Conservation (phyloP, 2,329 filamentous ascomycete genomes). For the Cercospora berteroae region DNA sequence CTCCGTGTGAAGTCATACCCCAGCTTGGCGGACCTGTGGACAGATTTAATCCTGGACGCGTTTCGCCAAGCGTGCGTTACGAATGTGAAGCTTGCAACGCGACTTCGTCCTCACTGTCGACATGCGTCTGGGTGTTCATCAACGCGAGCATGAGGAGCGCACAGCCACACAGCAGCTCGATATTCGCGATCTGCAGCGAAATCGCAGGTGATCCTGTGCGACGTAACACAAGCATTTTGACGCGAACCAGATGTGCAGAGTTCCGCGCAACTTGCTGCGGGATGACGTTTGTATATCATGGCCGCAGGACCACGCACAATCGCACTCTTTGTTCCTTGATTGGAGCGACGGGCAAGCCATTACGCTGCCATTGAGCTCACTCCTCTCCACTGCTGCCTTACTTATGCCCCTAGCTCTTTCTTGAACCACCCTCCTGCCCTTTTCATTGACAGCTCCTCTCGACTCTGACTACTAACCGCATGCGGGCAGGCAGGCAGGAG, state of each 20-base stretch:
- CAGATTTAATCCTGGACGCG: background rate
- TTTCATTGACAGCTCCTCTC: background rate
- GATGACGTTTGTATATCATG: conserved; percentile 9
- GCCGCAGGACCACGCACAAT: conserved; percentile 2
- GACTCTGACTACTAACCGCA: background rate
- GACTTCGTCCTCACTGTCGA: background rate
- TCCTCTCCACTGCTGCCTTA: conserved; percentile 1
- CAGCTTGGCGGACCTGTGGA: background rate
- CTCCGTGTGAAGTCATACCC: background rate
- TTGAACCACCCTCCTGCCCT: background rate
- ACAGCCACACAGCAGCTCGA: background rate
- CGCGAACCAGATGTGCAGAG: conserved; percentile 5
- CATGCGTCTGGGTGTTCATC: background rate
- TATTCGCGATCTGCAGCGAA: background rate
- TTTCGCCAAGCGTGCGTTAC: conserved; percentile 1
- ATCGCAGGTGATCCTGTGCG: background rate
- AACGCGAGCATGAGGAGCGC: background rate
- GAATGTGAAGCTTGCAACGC: background rate
- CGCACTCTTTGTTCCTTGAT: conserved; percentile 9
- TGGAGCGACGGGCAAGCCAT: background rate
- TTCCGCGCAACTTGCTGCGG: background rate
- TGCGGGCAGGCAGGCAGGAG: background rate
- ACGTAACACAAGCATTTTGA: background rate
- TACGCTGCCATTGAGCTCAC: conserved; percentile 7
- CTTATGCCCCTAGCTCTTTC: background rate